These are phyloP conservation scores for Croton laevigatus DNA, from an alignment of 441 rosid species.

Conservation along the genomic window DNA sequence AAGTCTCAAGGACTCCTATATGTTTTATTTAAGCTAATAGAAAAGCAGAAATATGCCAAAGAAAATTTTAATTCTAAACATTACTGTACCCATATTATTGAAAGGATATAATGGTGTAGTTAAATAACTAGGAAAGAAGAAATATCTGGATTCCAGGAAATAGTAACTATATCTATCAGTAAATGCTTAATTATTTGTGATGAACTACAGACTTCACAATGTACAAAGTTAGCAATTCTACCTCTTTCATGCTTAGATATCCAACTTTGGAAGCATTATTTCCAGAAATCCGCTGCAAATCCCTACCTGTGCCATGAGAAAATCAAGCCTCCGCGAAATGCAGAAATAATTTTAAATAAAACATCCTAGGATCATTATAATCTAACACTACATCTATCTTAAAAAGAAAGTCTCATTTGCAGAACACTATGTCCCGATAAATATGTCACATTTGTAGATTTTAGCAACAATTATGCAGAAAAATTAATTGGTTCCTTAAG, in stretches of 20 bases:
- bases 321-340: slow-evolving; percentile 35
- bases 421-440: too few relatives aligned
- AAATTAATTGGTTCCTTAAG: too few relatives aligned
- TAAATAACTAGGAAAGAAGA: neutral
- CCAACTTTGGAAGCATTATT: slow-evolving; percentile 71
- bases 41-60: neutral
- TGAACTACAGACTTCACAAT: slow-evolving; percentile 9
- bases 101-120: neutral
- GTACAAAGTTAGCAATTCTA: slow-evolving; percentile 31
- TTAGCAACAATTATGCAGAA: too few relatives aligned
- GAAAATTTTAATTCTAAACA: neutral
- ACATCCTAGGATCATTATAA: neutral
- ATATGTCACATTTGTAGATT: too few relatives aligned
- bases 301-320: slow-evolving; percentile 74
- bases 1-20: neutral
- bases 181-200: neutral
- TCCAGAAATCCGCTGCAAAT: slow-evolving; percentile 87
- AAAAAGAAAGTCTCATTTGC: too few relatives aligned
- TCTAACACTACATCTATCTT: neutral
- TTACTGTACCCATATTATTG: neutral
- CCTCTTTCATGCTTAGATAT: slow-evolving; percentile 73
- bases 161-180: neutral
- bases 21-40: neutral
- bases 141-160: neutral
- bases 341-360: slow-evolving; percentile 11